phyloP scores from a whole-genome alignment of 257 asterid genomes.

The Solanum ossicruentum region DNA sequence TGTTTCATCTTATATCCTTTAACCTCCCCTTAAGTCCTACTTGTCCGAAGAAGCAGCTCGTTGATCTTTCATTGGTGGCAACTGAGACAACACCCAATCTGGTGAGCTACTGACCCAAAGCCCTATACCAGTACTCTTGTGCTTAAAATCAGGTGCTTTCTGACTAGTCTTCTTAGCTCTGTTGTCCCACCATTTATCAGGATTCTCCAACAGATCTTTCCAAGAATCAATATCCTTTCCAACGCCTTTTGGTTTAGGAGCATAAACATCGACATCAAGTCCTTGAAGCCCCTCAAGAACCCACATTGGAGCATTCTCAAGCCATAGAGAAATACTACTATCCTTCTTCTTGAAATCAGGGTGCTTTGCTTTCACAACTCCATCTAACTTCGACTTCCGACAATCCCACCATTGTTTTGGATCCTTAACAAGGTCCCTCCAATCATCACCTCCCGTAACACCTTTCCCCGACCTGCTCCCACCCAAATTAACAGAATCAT shows the following conservation, averaged over 20 bases:
- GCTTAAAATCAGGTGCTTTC: slow-evolving; percentile 51
- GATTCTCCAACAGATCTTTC: slow-evolving; percentile 39
- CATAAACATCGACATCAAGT: slow-evolving; percentile 38
- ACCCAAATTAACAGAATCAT: not conserved
- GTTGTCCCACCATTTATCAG: slow-evolving; percentile 58
- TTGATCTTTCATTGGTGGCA: slow-evolving; percentile 37
- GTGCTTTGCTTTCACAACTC: slow-evolving; percentile 34
- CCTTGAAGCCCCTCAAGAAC: slow-evolving; percentile 31
- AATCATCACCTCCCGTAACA: not conserved
- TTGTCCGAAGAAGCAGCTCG: not conserved
- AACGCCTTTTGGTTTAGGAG: not conserved
- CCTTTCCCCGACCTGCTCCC: not conserved
- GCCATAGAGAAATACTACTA: slow-evolving; percentile 45
- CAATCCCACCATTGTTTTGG: slow-evolving; percentile 67
- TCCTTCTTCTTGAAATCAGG: slow-evolving; percentile 79
- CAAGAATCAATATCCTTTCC: slow-evolving; percentile 22
- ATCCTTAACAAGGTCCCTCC: slow-evolving; percentile 68
- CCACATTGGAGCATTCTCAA: slow-evolving; percentile 47
- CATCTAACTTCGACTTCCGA: slow-evolving; percentile 44
- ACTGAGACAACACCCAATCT: slow-evolving; percentile 41
- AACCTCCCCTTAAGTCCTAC: not conserved
- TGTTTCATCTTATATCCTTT: not conserved
- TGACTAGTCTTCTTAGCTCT: slow-evolving; percentile 26
- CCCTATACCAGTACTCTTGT: slow-evolving; percentile 39
- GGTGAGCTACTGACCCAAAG: slow-evolving; percentile 46